phyloP scores from a whole-genome alignment of 768 basidiomycete genomes.

The Suillus subalutaceus region DNA sequence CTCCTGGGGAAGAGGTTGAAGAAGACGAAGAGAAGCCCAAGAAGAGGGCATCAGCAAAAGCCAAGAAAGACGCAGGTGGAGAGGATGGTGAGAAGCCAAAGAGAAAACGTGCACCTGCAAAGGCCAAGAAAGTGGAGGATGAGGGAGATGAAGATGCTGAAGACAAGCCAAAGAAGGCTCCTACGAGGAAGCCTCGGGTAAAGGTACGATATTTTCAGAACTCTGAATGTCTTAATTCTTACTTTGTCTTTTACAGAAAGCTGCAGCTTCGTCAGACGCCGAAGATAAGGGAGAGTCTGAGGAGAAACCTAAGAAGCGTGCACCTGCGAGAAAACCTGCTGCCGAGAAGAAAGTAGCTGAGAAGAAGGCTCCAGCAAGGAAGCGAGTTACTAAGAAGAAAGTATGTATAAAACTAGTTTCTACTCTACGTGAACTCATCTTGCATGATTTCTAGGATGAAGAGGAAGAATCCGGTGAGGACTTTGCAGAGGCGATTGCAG shows the following conservation, averaged over 20 bases:
- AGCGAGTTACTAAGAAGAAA: slow-evolving; percentile 13
- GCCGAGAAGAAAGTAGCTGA: slow-evolving; percentile 50
- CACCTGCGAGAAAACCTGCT: slow-evolving; percentile 46
- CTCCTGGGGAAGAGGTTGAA: slow-evolving; percentile 46
- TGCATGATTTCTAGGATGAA: slow-evolving; percentile 23
- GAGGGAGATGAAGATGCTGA: slow-evolving; percentile 37
- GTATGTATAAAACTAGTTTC: slow-evolving; percentile 10
- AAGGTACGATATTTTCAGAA: slow-evolving; percentile 28
- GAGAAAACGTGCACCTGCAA: slow-evolving; percentile 33
- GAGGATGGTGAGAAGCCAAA: slow-evolving; percentile 42
- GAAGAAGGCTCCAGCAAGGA: slow-evolving; percentile 40
- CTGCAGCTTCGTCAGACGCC: slow-evolving; percentile 23
- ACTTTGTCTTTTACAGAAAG: slow-evolving; percentile 26
- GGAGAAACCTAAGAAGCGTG: slow-evolving; percentile 52
- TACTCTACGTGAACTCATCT: too few relatives aligned
- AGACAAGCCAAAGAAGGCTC: slow-evolving; percentile 34
- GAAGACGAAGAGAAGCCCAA: slow-evolving; percentile 57
- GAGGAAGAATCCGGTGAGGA: slow-evolving; percentile 50
- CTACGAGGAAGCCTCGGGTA: slow-evolving; percentile 37
- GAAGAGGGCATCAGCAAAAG: slow-evolving; percentile 48
- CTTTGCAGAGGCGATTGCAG: slow-evolving; percentile 46
- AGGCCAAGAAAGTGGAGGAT: slow-evolving; percentile 37
- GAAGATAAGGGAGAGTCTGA: slow-evolving; percentile 41
- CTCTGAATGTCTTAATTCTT: slow-evolving; percentile 14
- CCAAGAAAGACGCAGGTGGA: slow-evolving; percentile 38